Base-by-base conservation (phyloP, 306 rosid species). In the Urtica urens region DNA sequence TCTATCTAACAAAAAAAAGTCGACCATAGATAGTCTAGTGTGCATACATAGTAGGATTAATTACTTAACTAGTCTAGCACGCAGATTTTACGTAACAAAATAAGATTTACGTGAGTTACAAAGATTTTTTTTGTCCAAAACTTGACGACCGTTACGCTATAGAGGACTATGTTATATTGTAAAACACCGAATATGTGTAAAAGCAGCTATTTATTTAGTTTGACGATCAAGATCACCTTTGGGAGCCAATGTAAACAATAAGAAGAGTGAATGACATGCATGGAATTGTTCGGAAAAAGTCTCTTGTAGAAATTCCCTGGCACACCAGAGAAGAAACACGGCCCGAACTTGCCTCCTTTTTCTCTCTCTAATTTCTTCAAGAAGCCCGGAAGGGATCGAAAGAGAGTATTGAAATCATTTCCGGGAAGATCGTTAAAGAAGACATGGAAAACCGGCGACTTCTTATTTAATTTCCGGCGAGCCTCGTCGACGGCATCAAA, bases 261-360 rank as follows among this genome's bases (percentile, higher is more conserved):
- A 3, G 72, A 65, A 0, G 85, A 79, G 41, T 79, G 78, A 18
- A 73, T 56, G 37, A 78, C 42, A 11, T 76, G 67, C 0, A 78
- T 50, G 28, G 47, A 64, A 14, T 51, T 34, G 2, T 23, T 21
- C 0, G 86, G 80, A 3, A 82, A 82, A 3, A 80, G 69, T 31
- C 83, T 72, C 0, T 60, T 77, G 12, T 79, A 63, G 38, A 79
- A 82, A 10, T 23, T 65, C 6, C 78, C 94, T 0, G 81, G 93
- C 11, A 65, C 54, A 23, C 65, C 87, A 9, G 45, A 13, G 3
- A 75, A 30, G 31, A 72, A 72, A 44, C 79, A 72, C 2, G 60
- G 48, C 12, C 78, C 74, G 50, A 27, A 16, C 1, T 57, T 39
- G 0, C 14, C 10, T 14, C 71, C 53, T 18, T 16, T n/a, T 21